Evolutionary conservation across 176 grass and related monocot genomes (phyloP), one percentile per base, ranked within the genome.

Genomic region (Carex myosuroides): DNA sequence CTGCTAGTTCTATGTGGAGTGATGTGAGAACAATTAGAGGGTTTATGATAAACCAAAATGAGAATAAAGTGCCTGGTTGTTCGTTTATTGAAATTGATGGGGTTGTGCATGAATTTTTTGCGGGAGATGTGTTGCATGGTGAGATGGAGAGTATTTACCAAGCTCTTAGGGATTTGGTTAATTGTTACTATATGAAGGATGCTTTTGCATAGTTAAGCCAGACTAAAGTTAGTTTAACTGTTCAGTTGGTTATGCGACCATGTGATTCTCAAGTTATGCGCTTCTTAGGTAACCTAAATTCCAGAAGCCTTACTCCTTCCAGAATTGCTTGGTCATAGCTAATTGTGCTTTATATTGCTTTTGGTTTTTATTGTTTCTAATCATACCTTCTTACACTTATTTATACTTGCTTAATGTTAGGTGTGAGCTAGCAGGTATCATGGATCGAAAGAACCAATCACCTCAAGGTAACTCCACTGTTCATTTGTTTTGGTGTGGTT

Each of bases 41-140:
- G 89, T 52, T 66, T 59, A 90, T 92, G 86, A 64, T 60, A 17
- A 37, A 20, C 67, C 59, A 71, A 59, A 91, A 86, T 71, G 89
- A 87, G 72, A 88, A 75, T 48, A 97, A 97, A 70, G 68, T 85
- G 37, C 95, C 95, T 1, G 95, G 90, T 86, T 94, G 90, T 79
- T 97, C 92, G 65, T 93, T 92, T 81, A 87, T 97, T 87, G 95
- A 97, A 91, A 88, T 97, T 69, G 72, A 94, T 4, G 89, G 95
- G 70, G 85, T 81, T 85, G 78, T 94, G 69, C 85, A 95, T 75
- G 90, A 92, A 85, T 94, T 97, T 81, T 89, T 92, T 71, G 87
- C 81, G 52, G 88, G 83, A 73, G 92, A 94, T 76, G 86, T 58
- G 79, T 90, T 87, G n/a, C 95, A 90, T 85, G 26, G 58, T 85